These are phyloP conservation scores for Cucumis cinereus DNA, from an alignment of 306 rosid species.

Conservation along the genomic window DNA sequence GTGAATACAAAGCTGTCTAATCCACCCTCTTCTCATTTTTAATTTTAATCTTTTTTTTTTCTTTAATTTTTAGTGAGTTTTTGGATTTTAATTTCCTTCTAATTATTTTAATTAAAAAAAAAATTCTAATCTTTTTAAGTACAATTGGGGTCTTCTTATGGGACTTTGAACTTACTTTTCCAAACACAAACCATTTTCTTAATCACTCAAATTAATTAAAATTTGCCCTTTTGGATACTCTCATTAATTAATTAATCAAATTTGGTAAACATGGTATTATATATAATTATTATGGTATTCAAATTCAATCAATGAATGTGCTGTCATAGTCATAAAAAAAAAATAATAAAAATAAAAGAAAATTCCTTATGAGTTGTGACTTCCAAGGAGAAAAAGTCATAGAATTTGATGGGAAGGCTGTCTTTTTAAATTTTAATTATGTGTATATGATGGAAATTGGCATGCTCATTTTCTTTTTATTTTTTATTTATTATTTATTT, in stretches of 20 bases:
- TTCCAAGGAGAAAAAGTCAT: slow-evolving; percentile 1
- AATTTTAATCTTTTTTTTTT: neutral
- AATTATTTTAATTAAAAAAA: neutral
- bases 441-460: neutral
- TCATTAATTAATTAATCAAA: neutral
- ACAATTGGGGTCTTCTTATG: neutral
- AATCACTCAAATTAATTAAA: neutral
- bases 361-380: neutral
- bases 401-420: neutral
- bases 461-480: neutral
- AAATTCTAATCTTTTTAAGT: neutral
- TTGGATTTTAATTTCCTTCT: neutral
- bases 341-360: neutral
- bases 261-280: neutral
- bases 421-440: neutral
- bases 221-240: neutral
- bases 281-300: neutral
- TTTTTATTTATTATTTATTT: no score
- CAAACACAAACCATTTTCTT: neutral
- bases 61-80: neutral
- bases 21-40: neutral
- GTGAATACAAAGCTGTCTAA: slow-evolving; percentile 5
- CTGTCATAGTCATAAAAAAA: neutral
- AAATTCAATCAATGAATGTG: neutral
- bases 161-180: neutral